Base-by-base conservation (phyloP, 1,139 yeast species). In the Citeromyces siamensis region DNA sequence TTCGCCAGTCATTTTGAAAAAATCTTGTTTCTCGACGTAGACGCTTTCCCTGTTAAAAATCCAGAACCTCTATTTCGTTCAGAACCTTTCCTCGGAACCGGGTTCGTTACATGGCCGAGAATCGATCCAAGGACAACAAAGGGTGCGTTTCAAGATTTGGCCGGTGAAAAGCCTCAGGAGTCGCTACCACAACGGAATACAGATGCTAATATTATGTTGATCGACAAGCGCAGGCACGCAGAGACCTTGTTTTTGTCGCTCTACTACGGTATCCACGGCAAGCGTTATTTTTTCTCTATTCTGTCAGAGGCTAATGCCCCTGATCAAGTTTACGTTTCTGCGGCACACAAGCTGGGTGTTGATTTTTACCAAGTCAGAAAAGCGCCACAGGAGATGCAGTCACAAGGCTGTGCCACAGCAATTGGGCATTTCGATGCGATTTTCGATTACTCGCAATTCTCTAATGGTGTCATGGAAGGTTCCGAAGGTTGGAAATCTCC, bases 331-430 rank as follows among this genome's bases (percentile, higher is more conserved):
- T 85, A 82, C 50, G 60, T 82, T 38, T 88, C 94, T 0, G 88
- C 90, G 0, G 78, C 93, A 1, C 68, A 69, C 34, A 83, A 80
- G 2, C 57, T 79, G 38, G 59, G 62, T 6, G 68, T 74, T 36
- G 63, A 71, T 2, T 78, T 62, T 44, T 81, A 83, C 50, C 88
- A 80, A 53, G 85, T 82, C n/a, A 68, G 71, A 36, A 65, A 68
- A 42, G 61, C 55, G 36, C 49, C 62, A 65, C 45, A 23, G 57
- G 51, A 5, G 56, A 57, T 9, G 46, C n/a, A n/a, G n/a, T n/a
- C n/a, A n/a, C n/a, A n/a, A n/a, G 47, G 2, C 45, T 53, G 13
- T 73, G 67, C 47, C 55, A 54, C 4, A 63, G 80, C 8, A 73
- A 75, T n/a, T n/a, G n/a, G n/a, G n/a, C 82, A 75, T 48, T 70